phyloP scores from a whole-genome alignment of 2,329 filamentous ascomycete species.

The Paraphaeosphaeria sporulosa region DNA sequence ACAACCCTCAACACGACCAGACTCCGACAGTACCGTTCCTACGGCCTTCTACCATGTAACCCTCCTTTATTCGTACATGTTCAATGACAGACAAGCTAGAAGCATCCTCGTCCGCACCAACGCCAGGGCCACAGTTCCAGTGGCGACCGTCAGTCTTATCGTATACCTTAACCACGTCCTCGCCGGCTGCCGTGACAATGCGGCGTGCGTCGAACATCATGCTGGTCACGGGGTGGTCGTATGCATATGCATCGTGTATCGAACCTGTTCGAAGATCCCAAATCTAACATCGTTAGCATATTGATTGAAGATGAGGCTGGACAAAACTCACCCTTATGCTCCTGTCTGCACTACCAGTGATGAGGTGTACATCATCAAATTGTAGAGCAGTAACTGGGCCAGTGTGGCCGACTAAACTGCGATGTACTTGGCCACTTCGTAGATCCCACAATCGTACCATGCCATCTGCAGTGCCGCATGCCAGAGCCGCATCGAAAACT shows the following conservation, averaged over 20 bases:
- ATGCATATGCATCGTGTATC: slow-evolving; percentile 95
- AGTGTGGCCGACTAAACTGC: slow-evolving; percentile 93
- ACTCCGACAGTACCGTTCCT: slow-evolving; percentile 87
- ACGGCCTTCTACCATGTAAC: slow-evolving; percentile 90
- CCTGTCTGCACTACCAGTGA: slow-evolving; percentile 90
- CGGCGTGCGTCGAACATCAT: slow-evolving; percentile 96
- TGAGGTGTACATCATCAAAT: slow-evolving; percentile 93
- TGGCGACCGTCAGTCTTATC: slow-evolving; percentile 95
- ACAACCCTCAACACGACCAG: slow-evolving; percentile 63
- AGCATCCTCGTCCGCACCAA: slow-evolving; percentile 69
- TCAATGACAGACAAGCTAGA: slow-evolving; percentile 69
- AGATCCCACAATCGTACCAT: slow-evolving; percentile 98
- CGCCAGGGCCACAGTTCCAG: slow-evolving; percentile 93
- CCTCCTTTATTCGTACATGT: slow-evolving; percentile 88
- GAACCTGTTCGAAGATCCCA: slow-evolving; percentile 98
- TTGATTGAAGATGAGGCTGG: background rate
- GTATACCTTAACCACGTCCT: slow-evolving; percentile 96
- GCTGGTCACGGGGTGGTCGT: slow-evolving; percentile 87
- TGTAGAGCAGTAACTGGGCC: slow-evolving; percentile 93
- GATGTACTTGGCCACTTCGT: slow-evolving; percentile 93
- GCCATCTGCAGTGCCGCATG: slow-evolving; percentile 95
- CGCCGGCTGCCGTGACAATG: slow-evolving; percentile 88
- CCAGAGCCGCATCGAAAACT: slow-evolving; percentile 93
- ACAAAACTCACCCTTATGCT: slow-evolving; percentile 82
- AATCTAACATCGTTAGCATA: slow-evolving; percentile 68